phyloP scores from a whole-genome alignment of 345 rosid species.

The Syzygium jambos region DNA sequence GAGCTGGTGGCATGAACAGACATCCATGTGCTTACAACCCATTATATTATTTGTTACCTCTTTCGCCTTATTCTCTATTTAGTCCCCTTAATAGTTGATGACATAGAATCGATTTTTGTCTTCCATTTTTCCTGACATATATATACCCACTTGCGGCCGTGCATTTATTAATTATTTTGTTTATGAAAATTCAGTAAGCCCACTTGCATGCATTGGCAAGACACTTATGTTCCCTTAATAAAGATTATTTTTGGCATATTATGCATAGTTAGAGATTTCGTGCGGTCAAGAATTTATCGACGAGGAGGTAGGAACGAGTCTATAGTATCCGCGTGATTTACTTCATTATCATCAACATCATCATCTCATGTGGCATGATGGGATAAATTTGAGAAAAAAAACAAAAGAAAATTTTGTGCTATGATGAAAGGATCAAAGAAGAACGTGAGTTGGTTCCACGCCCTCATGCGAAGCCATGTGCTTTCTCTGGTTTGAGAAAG shows the following conservation, averaged over 20 bases:
- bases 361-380: neutral
- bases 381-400: neutral
- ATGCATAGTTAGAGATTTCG: neutral
- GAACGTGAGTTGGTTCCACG: constrained; percentile 1
- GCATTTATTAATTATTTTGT: neutral
- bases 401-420: neutral
- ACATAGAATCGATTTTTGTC: neutral
- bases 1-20: neutral
- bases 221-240: neutral
- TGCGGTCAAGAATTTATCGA: neutral
- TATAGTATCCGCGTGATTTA: neutral
- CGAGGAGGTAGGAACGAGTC: neutral
- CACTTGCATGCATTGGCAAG: neutral
- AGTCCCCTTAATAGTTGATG: neutral
- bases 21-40: neutral
- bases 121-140: neutral
- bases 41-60: neutral
- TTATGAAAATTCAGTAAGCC: neutral
- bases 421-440: neutral
- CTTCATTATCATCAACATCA: neutral
- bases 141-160: neutral
- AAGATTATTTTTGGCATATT: neutral
- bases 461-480: neutral
- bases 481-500: neutral
- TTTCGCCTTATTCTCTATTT: neutral